These are phyloP conservation scores for Camellia lanceoleosa DNA, from an alignment of 148 eudicot genomes.

Conservation along the genomic window DNA sequence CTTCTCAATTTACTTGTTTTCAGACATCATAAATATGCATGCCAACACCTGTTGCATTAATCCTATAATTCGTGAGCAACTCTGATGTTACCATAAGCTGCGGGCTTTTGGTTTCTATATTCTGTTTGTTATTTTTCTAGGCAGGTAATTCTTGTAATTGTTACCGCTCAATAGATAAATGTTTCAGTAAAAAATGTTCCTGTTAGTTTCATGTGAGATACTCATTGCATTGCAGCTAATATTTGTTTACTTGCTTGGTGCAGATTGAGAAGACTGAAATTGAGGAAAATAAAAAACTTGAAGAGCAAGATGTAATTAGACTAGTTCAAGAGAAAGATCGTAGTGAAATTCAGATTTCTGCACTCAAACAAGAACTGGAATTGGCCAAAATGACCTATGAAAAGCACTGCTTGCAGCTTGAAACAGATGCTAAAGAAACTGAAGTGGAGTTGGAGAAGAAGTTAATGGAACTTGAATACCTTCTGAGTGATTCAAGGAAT, in stretches of 20 bases:
- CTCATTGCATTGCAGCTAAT: background rate
- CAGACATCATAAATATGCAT: background rate
- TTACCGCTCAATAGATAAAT: background rate
- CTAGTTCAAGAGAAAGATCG: constrained; percentile 57
- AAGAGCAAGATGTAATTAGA: constrained; percentile 51
- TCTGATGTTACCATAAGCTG: background rate
- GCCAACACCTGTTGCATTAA: background rate
- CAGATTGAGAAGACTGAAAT: constrained; percentile 69
- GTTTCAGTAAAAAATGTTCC: background rate
- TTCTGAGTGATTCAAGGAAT: constrained; percentile 57
- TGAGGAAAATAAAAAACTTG: constrained; percentile 62
- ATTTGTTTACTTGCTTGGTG: constrained; percentile 18
- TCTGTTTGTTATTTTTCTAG: background rate
- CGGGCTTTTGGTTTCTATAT: background rate
- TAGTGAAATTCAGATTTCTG: constrained; percentile 45
- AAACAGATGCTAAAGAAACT: constrained; percentile 49
- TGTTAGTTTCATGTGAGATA: background rate
- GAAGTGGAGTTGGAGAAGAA: constrained; percentile 56
- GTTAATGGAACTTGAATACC: constrained; percentile 54
- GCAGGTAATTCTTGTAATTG: background rate
- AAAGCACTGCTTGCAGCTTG: constrained; percentile 40
- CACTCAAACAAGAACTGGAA: constrained; percentile 57
- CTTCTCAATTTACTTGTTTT: background rate
- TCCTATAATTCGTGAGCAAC: background rate
- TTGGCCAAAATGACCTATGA: constrained; percentile 44